phyloP scores from a whole-genome alignment of 2,329 filamentous ascomycete species.

The Arthrobotrys pseudoclavata region DNA sequence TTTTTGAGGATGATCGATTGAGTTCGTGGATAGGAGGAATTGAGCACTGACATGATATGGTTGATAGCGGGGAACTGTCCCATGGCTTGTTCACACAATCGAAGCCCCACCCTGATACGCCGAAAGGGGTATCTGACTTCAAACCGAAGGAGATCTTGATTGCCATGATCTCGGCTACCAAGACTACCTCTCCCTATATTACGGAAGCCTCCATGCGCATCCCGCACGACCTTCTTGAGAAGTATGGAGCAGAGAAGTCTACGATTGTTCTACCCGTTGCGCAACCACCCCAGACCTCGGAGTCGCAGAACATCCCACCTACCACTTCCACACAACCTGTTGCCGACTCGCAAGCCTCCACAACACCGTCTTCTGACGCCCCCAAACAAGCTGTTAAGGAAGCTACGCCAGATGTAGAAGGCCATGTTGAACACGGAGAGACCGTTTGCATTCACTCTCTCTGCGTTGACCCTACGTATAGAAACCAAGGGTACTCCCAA shows the following conservation, averaged over 20 bases:
- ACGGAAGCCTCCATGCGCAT: slow-evolving; percentile 51
- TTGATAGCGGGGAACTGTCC: slow-evolving; percentile 51
- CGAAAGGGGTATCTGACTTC: slow-evolving; percentile 55
- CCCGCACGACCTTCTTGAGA: slow-evolving; percentile 33
- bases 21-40: not conserved
- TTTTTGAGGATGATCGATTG: slow-evolving; percentile 11
- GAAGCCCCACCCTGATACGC: slow-evolving; percentile 58
- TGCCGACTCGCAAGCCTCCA: slow-evolving; percentile 5
- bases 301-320: slow-evolving; percentile 2
- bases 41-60: slow-evolving; percentile 25
- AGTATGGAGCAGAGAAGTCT: slow-evolving; percentile 18
- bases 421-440: slow-evolving; percentile 54
- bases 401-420: slow-evolving; percentile 24
- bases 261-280: not conserved
- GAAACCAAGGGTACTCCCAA: slow-evolving; percentile 42
- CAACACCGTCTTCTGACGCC: not conserved
- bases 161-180: slow-evolving; percentile 52
- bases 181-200: slow-evolving; percentile 29
- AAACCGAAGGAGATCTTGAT: slow-evolving; percentile 55
- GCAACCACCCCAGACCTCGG: not conserved
- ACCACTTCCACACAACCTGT: not conserved
- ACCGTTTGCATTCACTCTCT: slow-evolving; percentile 55
- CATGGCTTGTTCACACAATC: slow-evolving; percentile 53
- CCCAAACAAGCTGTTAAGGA: slow-evolving; percentile 19
- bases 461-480: slow-evolving; percentile 44